Percentiles rank a stretch among this genome's conserved stretches.
These are phyloP conservation scores for Melampsora americana DNA, from an alignment of 1,284 basidiomycete species.

Conservation along the genomic window DNA sequence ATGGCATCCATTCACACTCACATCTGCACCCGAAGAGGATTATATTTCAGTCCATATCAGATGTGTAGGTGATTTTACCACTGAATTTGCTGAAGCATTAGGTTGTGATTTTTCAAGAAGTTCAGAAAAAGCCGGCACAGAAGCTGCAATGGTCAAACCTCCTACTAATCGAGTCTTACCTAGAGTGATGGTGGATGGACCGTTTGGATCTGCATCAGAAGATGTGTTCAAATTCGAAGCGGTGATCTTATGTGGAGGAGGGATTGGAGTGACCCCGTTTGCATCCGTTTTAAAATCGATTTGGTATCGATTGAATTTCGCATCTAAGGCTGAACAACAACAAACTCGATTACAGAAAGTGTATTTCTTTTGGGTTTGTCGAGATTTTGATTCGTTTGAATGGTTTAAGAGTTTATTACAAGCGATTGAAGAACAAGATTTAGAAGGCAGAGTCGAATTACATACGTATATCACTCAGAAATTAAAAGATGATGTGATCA, in stretches of 20 bases:
- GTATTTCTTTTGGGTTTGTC: constrained; percentile 54
- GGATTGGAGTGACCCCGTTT: constrained; percentile 89
- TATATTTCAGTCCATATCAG: constrained; percentile 86
- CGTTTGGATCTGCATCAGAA: constrained; percentile 63
- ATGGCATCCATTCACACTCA: constrained; percentile 90
- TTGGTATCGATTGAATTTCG: constrained; percentile 85
- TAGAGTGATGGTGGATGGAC: constrained; percentile 69
- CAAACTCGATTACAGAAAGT: constrained; percentile 54
- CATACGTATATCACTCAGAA: constrained; percentile 84
- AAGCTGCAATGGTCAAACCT: constrained; percentile 62
- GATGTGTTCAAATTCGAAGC: constrained; percentile 66
- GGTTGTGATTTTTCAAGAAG: constrained; percentile 70
- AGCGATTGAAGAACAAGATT: constrained; percentile 88
- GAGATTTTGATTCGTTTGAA: constrained; percentile 61
- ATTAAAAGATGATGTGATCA: constrained; percentile 81
- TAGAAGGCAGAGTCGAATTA: constrained; percentile 62
- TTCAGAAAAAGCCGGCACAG: constrained; percentile 54
- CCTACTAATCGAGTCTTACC: constrained; percentile 70
- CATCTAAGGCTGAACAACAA: constrained; percentile 44
- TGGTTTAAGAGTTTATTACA: constrained; percentile 90
- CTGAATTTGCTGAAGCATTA: constrained; percentile 68
- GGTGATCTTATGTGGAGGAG: constrained; percentile 56
- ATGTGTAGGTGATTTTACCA: constrained; percentile 74
- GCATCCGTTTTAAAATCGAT: constrained; percentile 87
- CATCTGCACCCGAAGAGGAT: constrained; percentile 77